Evolutionary conservation across 768 basidiomycete species (phyloP).

Genomic region (Lyophyllum shimeji): DNA sequence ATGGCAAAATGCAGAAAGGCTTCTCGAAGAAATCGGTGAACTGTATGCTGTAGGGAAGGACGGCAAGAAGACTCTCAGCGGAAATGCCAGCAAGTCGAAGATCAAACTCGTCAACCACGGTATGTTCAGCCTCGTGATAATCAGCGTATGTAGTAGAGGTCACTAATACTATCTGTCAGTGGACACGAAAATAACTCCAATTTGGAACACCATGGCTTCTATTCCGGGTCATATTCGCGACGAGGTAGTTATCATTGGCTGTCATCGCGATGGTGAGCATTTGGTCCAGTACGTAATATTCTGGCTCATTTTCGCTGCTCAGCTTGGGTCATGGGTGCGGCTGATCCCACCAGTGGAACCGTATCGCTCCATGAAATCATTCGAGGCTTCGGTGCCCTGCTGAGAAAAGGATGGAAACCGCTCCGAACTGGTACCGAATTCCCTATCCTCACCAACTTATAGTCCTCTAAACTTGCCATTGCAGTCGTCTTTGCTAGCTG

Average conservation of each 20-base stretch:
- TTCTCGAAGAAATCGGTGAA: conserved; percentile 57
- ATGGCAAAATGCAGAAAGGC: conserved; percentile 75
- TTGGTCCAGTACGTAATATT: not conserved
- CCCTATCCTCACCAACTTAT: not conserved
- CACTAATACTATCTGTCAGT: conserved; percentile 37
- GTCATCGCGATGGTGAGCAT: conserved; percentile 79
- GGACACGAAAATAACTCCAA: conserved; percentile 76
- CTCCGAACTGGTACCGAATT: conserved; percentile 49
- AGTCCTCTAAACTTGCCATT: not conserved
- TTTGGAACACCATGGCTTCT: conserved; percentile 86
- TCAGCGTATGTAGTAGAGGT: not conserved
- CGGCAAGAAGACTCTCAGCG: conserved; percentile 41
- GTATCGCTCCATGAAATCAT: conserved; percentile 77
- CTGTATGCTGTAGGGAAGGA: conserved; percentile 25
- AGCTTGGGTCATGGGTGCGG: conserved; percentile 80
- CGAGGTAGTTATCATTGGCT: conserved; percentile 85
- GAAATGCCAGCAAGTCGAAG: conserved; percentile 44
- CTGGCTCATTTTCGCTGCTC: conserved; percentile 1
- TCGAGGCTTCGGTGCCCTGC: conserved; percentile 67
- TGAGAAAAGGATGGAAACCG: conserved; percentile 80
- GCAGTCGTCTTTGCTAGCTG: conserved; percentile 67
- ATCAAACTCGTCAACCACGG: conserved; percentile 59
- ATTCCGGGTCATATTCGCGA: conserved; percentile 83
- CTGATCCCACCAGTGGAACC: conserved; percentile 80
- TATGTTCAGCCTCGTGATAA: conserved; percentile 18